These are phyloP conservation scores for Pythium pyrilobum DNA, from an alignment of 352 stramenopile genomes.

Conservation along the genomic window DNA sequence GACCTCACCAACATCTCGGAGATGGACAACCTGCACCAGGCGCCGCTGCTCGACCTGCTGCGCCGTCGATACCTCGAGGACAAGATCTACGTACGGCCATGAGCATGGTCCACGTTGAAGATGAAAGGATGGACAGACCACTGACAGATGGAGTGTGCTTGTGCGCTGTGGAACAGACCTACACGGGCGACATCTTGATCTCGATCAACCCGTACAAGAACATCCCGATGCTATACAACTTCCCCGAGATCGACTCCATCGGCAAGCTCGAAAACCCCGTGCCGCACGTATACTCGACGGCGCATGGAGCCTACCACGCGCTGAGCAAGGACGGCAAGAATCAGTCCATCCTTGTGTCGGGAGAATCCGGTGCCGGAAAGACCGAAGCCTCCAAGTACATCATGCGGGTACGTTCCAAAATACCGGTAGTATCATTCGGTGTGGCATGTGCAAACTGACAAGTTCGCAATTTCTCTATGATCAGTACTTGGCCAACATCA, in stretches of 20 bases:
- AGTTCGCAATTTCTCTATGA: not conserved
- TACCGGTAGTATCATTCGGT: too few species aligned
- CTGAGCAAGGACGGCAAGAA: conserved; percentile 74
- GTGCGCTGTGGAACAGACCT: conserved; percentile 51
- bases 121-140: not conserved
- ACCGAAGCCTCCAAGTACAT: conserved; percentile 91
- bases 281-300: conserved; percentile 83
- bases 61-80: conserved; percentile 86
- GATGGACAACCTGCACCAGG: conserved; percentile 92
- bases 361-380: conserved; percentile 84
- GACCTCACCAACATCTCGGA: conserved; percentile 90
- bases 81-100: conserved; percentile 85
- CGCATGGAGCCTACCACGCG: conserved; percentile 78
- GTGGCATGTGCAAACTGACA: not conserved
- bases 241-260: conserved; percentile 84
- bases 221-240: conserved; percentile 90
- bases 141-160: not conserved
- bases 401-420: conserved; percentile 53
- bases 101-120: not conserved
- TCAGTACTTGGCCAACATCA: conserved; percentile 88
- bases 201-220: conserved; percentile 97
- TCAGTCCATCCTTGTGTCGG: conserved; percentile 85
- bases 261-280: conserved; percentile 82
- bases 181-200: conserved; percentile 94
- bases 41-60: conserved; percentile 86